Conservation (phyloP, 192 early-diverging fungal species). For the Coemansia pectinata region DNA sequence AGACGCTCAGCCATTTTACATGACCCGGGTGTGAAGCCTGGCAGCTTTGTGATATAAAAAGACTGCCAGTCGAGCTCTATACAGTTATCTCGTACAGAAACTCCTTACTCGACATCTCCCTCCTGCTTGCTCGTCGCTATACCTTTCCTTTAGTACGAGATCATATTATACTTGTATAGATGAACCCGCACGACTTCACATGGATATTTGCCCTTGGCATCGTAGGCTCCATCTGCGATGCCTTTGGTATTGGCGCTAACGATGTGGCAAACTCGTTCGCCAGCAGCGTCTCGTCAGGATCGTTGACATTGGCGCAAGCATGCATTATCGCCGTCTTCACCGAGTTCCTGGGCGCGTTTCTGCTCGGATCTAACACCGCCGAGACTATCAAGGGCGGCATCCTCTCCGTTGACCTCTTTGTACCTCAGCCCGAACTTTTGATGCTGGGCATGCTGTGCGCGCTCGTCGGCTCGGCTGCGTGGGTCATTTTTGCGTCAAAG, state of each 20-base stretch:
- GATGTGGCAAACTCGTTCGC: constrained; percentile 91
- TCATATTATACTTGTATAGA: constrained; percentile 13
- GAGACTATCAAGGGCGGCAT: constrained; percentile 83
- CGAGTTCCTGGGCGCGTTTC: constrained; percentile 76
- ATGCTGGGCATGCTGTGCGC: constrained; percentile 88
- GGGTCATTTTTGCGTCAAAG: constrained; percentile 72
- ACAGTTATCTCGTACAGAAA: neutral
- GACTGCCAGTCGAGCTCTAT: neutral
- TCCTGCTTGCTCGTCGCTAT: neutral
- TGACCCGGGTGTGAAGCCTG: neutral
- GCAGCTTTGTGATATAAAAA: neutral
- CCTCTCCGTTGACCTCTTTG: constrained; percentile 61
- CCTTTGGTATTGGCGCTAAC: constrained; percentile 82
- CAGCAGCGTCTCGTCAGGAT: constrained; percentile 80
- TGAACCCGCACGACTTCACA: constrained; percentile 61
- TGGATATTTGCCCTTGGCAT: constrained; percentile 71
- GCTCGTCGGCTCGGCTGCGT: constrained; percentile 69
- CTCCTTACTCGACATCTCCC: neutral
- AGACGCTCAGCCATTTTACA: neutral
- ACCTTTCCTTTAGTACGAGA: neutral
- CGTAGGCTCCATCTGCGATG: constrained; percentile 67
- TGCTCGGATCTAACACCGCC: constrained; percentile 68
- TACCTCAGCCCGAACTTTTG: constrained; percentile 65
- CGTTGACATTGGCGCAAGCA: constrained; percentile 73
- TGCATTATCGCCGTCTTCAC: constrained; percentile 78